Evolutionary conservation across 208 protist species (phyloP).

Genomic region (Trypanosoma cruzi): DNA sequence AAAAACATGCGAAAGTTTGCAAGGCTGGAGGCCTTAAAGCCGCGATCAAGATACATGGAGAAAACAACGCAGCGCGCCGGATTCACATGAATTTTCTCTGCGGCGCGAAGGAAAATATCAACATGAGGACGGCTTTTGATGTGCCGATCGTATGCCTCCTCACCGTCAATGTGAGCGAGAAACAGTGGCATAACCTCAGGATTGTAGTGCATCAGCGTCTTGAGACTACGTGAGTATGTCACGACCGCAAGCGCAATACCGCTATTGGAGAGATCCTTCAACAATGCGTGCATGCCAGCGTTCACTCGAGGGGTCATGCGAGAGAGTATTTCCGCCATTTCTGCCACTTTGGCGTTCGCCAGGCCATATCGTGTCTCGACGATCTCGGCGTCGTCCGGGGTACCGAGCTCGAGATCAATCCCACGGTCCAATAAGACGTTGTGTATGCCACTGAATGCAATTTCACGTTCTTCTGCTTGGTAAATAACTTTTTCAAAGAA

Average conservation of each 20-base stretch:
- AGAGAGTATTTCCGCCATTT: constrained; percentile 80
- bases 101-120: constrained; percentile 74
- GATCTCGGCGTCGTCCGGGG: constrained; percentile 87
- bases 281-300: constrained; percentile 46
- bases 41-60: constrained; percentile 77
- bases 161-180: constrained; percentile 82
- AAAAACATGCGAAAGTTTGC: constrained; percentile 88
- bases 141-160: constrained; percentile 79
- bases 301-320: constrained; percentile 57
- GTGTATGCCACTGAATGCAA: constrained; percentile 88
- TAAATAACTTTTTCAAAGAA: constrained; percentile 88
- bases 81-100: constrained; percentile 88
- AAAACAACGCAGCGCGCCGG: constrained; percentile 77
- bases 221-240: constrained; percentile 80
- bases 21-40: constrained; percentile 62
- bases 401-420: constrained; percentile 81
- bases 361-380: constrained; percentile 90
- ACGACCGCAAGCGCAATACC: constrained; percentile 77
- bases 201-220: constrained; percentile 55
- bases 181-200: constrained; percentile 66
- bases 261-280: constrained; percentile 56
- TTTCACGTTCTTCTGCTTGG: constrained; percentile 69
- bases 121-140: constrained; percentile 83
- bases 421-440: constrained; percentile 73
- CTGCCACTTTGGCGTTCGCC: constrained; percentile 88